Conservation (phyloP, 2,329 filamentous ascomycete genomes). For the Arthrobotrys entomopaga region DNA sequence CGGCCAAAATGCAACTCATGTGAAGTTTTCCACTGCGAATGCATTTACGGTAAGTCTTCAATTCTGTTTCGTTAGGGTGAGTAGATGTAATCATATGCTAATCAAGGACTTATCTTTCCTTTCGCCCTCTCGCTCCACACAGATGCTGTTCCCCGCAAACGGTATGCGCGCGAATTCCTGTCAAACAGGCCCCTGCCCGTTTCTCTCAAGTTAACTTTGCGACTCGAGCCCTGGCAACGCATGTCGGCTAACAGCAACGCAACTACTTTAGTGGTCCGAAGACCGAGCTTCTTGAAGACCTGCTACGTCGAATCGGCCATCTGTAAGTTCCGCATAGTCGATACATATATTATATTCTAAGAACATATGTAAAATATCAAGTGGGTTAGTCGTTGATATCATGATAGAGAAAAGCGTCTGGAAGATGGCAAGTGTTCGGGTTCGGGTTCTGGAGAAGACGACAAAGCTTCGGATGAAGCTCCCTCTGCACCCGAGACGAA, state of each 20-base stretch:
- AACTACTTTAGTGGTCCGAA: slow-evolving; percentile 86
- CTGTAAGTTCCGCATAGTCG: slow-evolving; percentile 62
- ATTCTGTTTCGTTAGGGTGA: slow-evolving; percentile 10
- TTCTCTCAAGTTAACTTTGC: not conserved
- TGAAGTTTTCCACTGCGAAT: slow-evolving; percentile 86
- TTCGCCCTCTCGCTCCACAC: slow-evolving; percentile 35
- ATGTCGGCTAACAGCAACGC: slow-evolving; percentile 50
- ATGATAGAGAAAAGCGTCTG: slow-evolving; percentile 57
- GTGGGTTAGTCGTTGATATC: slow-evolving; percentile 31
- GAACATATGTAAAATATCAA: too few relatives aligned
- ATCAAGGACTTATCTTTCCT: slow-evolving; percentile 20
- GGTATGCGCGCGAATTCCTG: slow-evolving; percentile 51
- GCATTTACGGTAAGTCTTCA: slow-evolving; percentile 77
- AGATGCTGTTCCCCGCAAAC: slow-evolving; percentile 56
- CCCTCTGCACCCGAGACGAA: slow-evolving; percentile 58
- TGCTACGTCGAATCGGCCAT: slow-evolving; percentile 85
- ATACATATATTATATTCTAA: not conserved
- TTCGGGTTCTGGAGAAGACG: slow-evolving; percentile 51
- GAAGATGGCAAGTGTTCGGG: slow-evolving; percentile 39
- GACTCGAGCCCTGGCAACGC: slow-evolving; percentile 17
- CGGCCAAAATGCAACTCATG: slow-evolving; percentile 88
- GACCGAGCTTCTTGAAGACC: slow-evolving; percentile 85
- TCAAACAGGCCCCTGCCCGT: slow-evolving; percentile 7
- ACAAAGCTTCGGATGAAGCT: slow-evolving; percentile 60
- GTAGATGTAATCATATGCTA: slow-evolving; percentile 10